phyloP scores from a whole-genome alignment of 495 filamentous ascomycete species.

The Penicillium psychrofluorescens region DNA sequence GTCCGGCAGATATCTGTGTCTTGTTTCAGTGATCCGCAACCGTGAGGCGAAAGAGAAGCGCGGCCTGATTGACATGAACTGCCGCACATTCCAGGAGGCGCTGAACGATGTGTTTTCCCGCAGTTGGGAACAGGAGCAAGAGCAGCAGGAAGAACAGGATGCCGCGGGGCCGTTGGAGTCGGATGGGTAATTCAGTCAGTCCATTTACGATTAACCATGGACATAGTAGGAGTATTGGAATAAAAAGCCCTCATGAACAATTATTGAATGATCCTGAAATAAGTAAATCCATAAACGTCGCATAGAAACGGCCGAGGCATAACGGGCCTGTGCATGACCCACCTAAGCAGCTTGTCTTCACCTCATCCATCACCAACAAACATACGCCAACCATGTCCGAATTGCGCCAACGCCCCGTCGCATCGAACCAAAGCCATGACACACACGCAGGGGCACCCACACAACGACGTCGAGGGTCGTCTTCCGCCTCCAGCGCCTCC shows the following conservation, averaged over 20 bases:
- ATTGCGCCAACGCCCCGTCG: slow-evolving; percentile 28
- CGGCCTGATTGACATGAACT: slow-evolving; percentile 55
- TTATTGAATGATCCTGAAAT: too few species aligned
- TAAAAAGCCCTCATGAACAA: too few species aligned
- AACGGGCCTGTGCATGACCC: too few species aligned
- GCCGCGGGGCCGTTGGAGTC: too few species aligned
- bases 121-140: slow-evolving; percentile 35
- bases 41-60: slow-evolving; percentile 48
- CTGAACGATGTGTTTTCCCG: slow-evolving; percentile 50
- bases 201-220: too few species aligned
- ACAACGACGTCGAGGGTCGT: not conserved
- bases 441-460: slow-evolving; percentile 3
- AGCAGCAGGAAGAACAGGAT: not conserved
- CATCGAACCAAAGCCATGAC: slow-evolving; percentile 5
- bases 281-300: too few species aligned
- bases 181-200: too few species aligned
- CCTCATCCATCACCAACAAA: not conserved
- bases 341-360: not conserved
- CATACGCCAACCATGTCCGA: slow-evolving; percentile 24
- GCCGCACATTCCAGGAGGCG: slow-evolving; percentile 52
- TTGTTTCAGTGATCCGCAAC: slow-evolving; percentile 71
- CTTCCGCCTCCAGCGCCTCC: too few species aligned
- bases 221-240: too few species aligned
- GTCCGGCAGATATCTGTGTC: slow-evolving; percentile 48
- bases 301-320: too few species aligned